Percentiles rank a stretch among this genome's conserved stretches.
These are phyloP conservation scores for Solanum sitiens DNA, from an alignment of 257 asterid genomes.

Conservation along the genomic window DNA sequence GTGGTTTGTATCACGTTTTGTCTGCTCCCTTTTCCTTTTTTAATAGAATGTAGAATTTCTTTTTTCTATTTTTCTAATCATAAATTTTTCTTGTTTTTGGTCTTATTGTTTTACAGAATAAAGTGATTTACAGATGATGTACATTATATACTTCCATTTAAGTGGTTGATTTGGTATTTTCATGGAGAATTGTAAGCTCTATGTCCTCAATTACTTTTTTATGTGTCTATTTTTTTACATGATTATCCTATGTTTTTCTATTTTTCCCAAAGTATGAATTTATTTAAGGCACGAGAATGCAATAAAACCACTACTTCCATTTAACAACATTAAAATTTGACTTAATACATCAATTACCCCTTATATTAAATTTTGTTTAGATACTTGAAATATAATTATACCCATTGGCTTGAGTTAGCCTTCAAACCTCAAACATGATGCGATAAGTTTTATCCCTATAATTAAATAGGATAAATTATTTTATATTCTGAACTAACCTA, in stretches of 20 bases:
- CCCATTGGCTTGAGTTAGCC: no score
- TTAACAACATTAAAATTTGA: no score
- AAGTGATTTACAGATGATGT: conserved; percentile 67
- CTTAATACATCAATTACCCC: no score
- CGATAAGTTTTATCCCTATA: no score
- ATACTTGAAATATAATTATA: no score
- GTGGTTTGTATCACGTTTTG: no score
- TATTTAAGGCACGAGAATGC: neutral
- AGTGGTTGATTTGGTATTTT: conserved; percentile 60
- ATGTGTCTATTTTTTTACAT: neutral
- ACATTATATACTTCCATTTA: conserved; percentile 45
- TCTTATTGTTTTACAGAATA: conserved; percentile 34
- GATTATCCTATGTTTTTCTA: neutral
- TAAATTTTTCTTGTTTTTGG: conserved; percentile 1
- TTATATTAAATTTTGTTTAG: no score
- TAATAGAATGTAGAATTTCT: neutral
- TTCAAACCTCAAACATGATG: no score
- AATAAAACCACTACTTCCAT: neutral
- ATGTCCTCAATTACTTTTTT: neutral
- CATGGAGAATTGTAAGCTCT: conserved; percentile 71
- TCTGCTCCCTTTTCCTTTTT: neutral
- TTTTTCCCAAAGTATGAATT: neutral
- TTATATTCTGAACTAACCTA: no score
- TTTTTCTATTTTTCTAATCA: neutral
- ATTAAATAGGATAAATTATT: no score